Conservation (phyloP, 2,329 filamentous ascomycete genomes). For the Rachicladosporium sp. region DNA sequence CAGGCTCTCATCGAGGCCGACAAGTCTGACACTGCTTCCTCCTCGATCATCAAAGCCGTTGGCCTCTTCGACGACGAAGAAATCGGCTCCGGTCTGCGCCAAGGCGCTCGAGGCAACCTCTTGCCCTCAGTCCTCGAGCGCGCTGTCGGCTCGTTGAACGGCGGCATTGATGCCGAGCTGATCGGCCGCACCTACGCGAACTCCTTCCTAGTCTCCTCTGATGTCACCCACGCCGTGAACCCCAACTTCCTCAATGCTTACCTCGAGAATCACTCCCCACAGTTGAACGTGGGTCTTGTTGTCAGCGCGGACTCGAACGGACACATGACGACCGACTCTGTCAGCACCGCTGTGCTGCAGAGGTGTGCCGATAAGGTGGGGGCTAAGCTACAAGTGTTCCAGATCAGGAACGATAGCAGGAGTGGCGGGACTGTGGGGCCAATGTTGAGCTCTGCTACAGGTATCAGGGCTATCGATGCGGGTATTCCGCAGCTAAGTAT, state of each 20-base stretch:
- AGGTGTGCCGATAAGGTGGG: constrained; percentile 64
- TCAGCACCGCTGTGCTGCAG: constrained; percentile 69
- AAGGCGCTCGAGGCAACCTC: constrained; percentile 85
- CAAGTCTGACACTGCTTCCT: constrained; percentile 41
- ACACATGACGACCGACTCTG: constrained; percentile 88
- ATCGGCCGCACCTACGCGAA: constrained; percentile 76
- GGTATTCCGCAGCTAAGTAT: constrained; percentile 87
- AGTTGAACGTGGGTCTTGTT: constrained; percentile 76
- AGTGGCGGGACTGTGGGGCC: constrained; percentile 93
- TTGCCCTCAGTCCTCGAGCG: constrained; percentile 70
- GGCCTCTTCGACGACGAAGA: constrained; percentile 97
- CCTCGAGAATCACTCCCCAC: constrained; percentile 71
- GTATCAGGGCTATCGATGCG: constrained; percentile 72
- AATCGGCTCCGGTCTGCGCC: constrained; percentile 79
- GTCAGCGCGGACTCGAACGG: constrained; percentile 77
- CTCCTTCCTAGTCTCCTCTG: constrained; percentile 82
- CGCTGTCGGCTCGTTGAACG: constrained; percentile 56
- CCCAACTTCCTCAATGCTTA: constrained; percentile 84
- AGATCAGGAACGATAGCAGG: constrained; percentile 84
- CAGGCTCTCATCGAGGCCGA: constrained; percentile 58
- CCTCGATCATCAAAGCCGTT: constrained; percentile 70
- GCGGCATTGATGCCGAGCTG: constrained; percentile 37
- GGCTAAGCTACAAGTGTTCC: constrained; percentile 70
- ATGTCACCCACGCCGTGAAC: constrained; percentile 88
- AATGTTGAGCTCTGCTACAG: constrained; percentile 68